Percentiles rank a stretch among this genome's conserved stretches.
phyloP scores from a whole-genome alignment of 305 asterid genomes.

The Ilex paraguariensis region DNA sequence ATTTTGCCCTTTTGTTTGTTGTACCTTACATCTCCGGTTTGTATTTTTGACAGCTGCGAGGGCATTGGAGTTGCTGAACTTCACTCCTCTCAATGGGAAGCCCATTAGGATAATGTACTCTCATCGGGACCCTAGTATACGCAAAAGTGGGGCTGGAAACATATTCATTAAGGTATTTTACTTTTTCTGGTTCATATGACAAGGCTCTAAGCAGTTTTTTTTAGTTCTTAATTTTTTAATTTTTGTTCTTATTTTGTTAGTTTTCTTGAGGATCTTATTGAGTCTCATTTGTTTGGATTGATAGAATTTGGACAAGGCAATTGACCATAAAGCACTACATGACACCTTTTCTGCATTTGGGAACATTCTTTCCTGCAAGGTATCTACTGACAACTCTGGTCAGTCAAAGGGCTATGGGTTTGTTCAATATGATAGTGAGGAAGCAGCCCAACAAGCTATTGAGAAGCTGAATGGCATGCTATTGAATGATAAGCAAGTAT shows the following conservation, averaged over 20 bases:
- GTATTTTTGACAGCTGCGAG: slow-evolving; percentile 50
- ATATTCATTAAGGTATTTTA: slow-evolving; percentile 76
- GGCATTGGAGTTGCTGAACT: slow-evolving; percentile 60
- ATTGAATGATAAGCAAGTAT: slow-evolving; percentile 87
- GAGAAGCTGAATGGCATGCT: slow-evolving; percentile 91
- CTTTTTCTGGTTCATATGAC: not conserved
- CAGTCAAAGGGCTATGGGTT: slow-evolving; percentile 94
- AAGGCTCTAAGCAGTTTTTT: not conserved
- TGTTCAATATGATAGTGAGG: slow-evolving; percentile 81
- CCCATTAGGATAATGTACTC: slow-evolving; percentile 70
- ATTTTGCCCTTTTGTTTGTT: not conserved
- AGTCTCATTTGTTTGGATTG: not conserved
- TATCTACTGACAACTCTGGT: slow-evolving; percentile 72
- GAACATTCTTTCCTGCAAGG: slow-evolving; percentile 74
- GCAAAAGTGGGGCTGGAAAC: slow-evolving; percentile 77
- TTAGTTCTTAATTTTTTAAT: not conserved
- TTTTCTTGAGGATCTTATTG: not conserved
- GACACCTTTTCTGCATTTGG: slow-evolving; percentile 92
- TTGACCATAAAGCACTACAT: slow-evolving; percentile 86
- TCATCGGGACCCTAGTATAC: slow-evolving; percentile 62
- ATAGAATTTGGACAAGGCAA: slow-evolving; percentile 94
- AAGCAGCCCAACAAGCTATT: slow-evolving; percentile 84
- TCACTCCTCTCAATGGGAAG: slow-evolving; percentile 73
- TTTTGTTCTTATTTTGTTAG: not conserved
- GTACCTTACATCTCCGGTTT: slow-evolving; percentile 1